A percentile compares a stretch with the other conserved stretches of the same genome.
Conservation (phyloP, 768 basidiomycete species). For the Termitomyces sp. region DNA sequence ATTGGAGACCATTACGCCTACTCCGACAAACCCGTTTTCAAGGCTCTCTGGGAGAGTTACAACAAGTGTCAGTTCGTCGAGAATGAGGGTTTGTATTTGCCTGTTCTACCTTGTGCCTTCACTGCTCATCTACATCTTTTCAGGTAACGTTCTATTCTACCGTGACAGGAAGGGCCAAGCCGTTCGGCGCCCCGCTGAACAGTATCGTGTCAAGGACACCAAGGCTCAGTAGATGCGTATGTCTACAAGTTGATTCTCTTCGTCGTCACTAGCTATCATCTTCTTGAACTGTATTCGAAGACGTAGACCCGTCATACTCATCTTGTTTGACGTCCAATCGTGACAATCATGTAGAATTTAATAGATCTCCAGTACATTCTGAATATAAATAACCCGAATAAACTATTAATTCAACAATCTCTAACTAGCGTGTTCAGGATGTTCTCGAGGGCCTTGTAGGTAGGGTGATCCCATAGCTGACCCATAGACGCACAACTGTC, state of each 20-base stretch:
- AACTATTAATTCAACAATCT: background rate
- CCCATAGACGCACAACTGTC: too few species aligned
- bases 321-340: background rate
- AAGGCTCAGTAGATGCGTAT: background rate
- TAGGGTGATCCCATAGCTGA: background rate
- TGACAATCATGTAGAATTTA: background rate
- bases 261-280: background rate
- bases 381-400: background rate
- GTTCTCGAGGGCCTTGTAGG: background rate
- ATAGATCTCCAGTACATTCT: background rate
- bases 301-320: background rate
- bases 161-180: background rate
- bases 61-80: background rate
- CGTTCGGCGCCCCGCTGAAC: background rate
- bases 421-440: background rate
- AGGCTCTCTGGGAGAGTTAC: background rate
- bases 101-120: too few species aligned
- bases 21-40: background rate
- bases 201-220: background rate
- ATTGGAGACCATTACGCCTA: background rate
- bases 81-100: background rate
- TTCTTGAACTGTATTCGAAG: background rate
- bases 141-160: background rate
- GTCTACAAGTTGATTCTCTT: background rate
- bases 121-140: background rate